A percentile compares a stretch with the other conserved stretches of the same genome.
Conservation (phyloP, 1,139 yeast genomes). For the Zygosaccharomyces sapae region DNA sequence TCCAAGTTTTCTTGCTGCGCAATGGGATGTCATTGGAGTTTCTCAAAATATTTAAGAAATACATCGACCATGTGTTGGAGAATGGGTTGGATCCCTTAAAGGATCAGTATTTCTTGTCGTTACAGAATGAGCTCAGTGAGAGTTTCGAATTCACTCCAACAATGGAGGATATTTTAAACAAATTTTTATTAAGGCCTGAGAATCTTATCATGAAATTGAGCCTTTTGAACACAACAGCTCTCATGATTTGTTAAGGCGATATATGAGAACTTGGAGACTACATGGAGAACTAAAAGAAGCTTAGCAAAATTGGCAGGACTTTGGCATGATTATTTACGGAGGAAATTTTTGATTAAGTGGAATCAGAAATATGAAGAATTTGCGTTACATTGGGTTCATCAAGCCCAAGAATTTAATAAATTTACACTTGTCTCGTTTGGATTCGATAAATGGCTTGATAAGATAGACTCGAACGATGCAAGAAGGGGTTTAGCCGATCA, state of each 20-base stretch:
- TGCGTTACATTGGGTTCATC: slow-evolving; percentile 11
- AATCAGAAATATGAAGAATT: slow-evolving; percentile 9
- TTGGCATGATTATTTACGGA: slow-evolving; percentile 19
- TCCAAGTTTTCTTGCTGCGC: slow-evolving; percentile 25
- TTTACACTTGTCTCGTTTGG: slow-evolving; percentile 18
- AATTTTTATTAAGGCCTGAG: slow-evolving; percentile 26
- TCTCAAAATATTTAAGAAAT: slow-evolving; percentile 24
- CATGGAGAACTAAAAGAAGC: slow-evolving; percentile 11
- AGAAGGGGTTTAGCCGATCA: slow-evolving; percentile 25
- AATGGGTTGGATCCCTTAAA: slow-evolving; percentile 21
- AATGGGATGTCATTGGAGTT: slow-evolving; percentile 28
- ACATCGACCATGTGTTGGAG: slow-evolving; percentile 19
- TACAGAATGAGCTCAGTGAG: slow-evolving; percentile 23
- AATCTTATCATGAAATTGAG: slow-evolving; percentile 26
- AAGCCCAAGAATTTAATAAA: slow-evolving; percentile 18
- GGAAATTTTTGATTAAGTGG: slow-evolving; percentile 21
- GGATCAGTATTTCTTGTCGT: slow-evolving; percentile 22
- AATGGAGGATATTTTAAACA: slow-evolving; percentile 22
- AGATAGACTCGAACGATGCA: slow-evolving; percentile 17
- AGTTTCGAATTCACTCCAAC: slow-evolving; percentile 19
- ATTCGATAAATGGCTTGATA: slow-evolving; percentile 21
- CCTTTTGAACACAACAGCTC: slow-evolving; percentile 16
- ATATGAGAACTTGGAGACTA: slow-evolving; percentile 21
- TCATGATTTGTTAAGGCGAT: slow-evolving; percentile 9
- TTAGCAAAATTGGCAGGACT: slow-evolving; percentile 15